Percentiles rank a stretch among this genome's conserved stretches.
These are phyloP conservation scores for Boletus subcaerulescens DNA, from an alignment of 768 basidiomycete species.

Conservation along the genomic window DNA sequence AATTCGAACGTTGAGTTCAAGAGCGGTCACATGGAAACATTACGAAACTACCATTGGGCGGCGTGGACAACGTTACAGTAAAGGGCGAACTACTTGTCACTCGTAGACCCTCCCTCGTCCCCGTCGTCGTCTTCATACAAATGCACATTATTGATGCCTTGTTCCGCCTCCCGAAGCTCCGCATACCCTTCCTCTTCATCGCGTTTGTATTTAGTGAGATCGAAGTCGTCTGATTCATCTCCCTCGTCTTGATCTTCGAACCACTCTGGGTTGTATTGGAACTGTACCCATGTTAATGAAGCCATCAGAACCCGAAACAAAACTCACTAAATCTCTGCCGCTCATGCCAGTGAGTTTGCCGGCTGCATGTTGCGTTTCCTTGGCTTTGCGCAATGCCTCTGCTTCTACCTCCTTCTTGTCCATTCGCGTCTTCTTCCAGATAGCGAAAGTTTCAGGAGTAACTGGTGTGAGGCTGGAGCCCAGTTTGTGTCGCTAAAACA, in stretches of 20 bases:
- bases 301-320: background rate
- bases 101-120: conserved; percentile 2
- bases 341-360: conserved; percentile 94
- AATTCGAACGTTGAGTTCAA: background rate
- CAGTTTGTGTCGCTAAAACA: conserved; percentile 84
- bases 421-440: conserved; percentile 94
- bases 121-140: conserved; percentile 23
- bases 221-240: conserved; percentile 48
- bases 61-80: no score
- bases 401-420: conserved; percentile 92
- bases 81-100: background rate
- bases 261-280: conserved; percentile 96
- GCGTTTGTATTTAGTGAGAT: conserved; percentile 57
- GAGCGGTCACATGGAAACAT: conserved; percentile 13
- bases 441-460: conserved; percentile 84
- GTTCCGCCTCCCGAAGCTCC: conserved; percentile 24
- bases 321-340: conserved; percentile 85
- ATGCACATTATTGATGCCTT: conserved; percentile 11
- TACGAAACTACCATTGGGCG: conserved; percentile 13
- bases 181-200: conserved; percentile 30
- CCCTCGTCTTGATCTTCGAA: conserved; percentile 73
- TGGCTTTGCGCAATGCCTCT: conserved; percentile 77
- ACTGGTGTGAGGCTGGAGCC: conserved; percentile 89
- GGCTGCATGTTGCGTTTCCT: conserved; percentile 75
- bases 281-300: conserved; percentile 43